Conservation (phyloP, 176 grass and related monocot species). For the Chrysopogon serrulatus region DNA sequence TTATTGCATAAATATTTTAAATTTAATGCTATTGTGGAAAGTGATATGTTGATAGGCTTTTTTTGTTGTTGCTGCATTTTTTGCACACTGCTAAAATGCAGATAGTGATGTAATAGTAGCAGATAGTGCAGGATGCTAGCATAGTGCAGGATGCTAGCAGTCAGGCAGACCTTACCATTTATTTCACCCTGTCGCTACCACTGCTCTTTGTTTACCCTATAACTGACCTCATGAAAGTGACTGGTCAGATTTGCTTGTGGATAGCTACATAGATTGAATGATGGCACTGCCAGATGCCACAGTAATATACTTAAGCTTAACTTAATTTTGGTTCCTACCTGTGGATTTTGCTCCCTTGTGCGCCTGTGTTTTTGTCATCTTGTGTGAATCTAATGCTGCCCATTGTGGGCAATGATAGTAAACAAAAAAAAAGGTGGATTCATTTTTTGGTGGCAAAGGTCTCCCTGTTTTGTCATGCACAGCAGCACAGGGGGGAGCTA, state of each 20-base stretch:
- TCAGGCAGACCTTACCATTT: constrained; percentile 13
- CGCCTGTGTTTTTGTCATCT: not conserved
- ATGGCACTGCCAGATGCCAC: not conserved
- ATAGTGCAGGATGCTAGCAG: constrained; percentile 12
- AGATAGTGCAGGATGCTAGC: constrained; percentile 8
- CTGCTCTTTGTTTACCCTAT: constrained; percentile 20
- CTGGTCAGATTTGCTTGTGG: not conserved
- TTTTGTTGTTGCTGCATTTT: constrained; percentile 13
- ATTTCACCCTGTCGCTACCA: constrained; percentile 25
- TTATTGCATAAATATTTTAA: too few species aligned
- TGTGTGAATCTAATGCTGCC: not conserved
- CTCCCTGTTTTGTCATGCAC: not conserved
- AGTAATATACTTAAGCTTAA: not conserved
- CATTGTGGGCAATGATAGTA: not conserved
- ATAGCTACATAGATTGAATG: not conserved
- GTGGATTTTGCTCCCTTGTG: not conserved
- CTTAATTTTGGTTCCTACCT: not conserved
- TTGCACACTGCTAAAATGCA: constrained; percentile 4
- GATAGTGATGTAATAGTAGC: not conserved
- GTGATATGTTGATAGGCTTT: not conserved
- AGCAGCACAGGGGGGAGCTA: not conserved
- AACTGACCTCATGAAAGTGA: constrained; percentile 2
- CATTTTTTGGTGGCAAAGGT: not conserved
- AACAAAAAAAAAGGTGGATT: not conserved
- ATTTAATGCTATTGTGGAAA: not conserved